These are phyloP conservation scores for Chlorella sp. DNA, from an alignment of 139 green algal genomes.

Conservation along the genomic window DNA sequence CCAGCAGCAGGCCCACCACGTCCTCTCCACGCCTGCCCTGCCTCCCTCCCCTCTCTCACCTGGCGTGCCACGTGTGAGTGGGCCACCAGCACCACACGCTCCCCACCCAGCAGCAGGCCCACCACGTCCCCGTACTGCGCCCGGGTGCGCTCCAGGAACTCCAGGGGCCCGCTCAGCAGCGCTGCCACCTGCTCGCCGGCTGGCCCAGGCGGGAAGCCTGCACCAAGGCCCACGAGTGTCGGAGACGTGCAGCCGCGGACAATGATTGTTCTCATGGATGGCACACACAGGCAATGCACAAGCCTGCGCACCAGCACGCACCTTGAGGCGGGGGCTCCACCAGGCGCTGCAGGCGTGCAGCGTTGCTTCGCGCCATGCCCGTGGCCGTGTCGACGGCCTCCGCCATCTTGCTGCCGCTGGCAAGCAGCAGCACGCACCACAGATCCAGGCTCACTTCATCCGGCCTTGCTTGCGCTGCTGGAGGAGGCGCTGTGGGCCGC, in stretches of 20 bases:
- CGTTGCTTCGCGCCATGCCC: not conserved
- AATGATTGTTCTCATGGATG: too few species aligned
- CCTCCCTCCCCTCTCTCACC: too few species aligned
- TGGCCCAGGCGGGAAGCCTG: constrained; percentile 49
- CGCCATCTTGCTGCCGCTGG: not conserved
- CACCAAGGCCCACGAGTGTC: not conserved
- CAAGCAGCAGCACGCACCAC: not conserved
- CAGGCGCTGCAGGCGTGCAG: not conserved
- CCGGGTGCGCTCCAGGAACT: constrained; percentile 39
- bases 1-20: constrained; percentile 67
- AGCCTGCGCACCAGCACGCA: not conserved
- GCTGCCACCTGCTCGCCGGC: constrained; percentile 51
- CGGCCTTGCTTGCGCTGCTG: too few species aligned
- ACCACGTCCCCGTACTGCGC: constrained; percentile 47
- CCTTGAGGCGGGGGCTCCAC: not conserved
- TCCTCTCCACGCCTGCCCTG: too few species aligned
- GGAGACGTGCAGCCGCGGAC: too few species aligned
- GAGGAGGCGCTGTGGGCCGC: too few species aligned
- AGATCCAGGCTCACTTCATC: not conserved
- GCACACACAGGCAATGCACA: not conserved
- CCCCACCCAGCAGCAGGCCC: too few species aligned
- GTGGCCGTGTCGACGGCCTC: not conserved
- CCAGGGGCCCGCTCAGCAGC: constrained; percentile 59
- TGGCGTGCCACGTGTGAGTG: constrained; percentile 33
- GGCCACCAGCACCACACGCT: constrained; percentile 69